phyloP scores from a whole-genome alignment of 73 alveolate species.

The Breviolum minutum region DNA sequence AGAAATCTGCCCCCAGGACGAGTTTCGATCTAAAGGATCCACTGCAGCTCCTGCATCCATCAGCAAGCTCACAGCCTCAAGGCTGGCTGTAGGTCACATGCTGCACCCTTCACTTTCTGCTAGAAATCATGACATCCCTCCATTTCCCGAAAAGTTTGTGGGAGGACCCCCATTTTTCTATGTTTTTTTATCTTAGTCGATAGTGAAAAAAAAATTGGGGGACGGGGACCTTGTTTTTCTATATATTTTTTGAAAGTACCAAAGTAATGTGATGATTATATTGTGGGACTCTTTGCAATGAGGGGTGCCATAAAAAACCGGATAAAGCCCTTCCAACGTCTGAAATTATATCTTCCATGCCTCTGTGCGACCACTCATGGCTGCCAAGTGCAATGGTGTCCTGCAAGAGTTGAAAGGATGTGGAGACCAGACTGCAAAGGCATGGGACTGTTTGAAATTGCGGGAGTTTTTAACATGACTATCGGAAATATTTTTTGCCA shows the following conservation, averaged over 20 bases:
- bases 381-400: slow-evolving; percentile 38
- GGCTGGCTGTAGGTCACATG: background rate
- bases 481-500: background rate
- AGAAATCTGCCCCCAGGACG: background rate
- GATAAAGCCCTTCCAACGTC: background rate
- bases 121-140: too few relatives aligned
- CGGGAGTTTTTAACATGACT: background rate
- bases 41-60: slow-evolving; percentile 10
- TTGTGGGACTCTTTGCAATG: too few relatives aligned
- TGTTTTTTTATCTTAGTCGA: too few relatives aligned
- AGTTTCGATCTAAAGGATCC: slow-evolving; percentile 48
- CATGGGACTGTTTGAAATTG: background rate
- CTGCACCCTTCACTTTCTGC: too few relatives aligned
- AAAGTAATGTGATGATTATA: too few relatives aligned
- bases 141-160: too few relatives aligned
- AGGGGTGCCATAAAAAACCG: too few relatives aligned
- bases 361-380: background rate
- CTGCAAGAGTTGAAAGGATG: background rate
- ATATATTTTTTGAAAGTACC: too few relatives aligned
- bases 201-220: too few relatives aligned
- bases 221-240: too few relatives aligned
- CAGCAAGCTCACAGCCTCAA: slow-evolving; percentile 51
- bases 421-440: background rate
- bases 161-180: too few relatives aligned
- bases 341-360: background rate